Evolutionary conservation across 2,329 filamentous ascomycete genomes (phyloP).

Genomic region (Ophiostoma angusticollis): DNA sequence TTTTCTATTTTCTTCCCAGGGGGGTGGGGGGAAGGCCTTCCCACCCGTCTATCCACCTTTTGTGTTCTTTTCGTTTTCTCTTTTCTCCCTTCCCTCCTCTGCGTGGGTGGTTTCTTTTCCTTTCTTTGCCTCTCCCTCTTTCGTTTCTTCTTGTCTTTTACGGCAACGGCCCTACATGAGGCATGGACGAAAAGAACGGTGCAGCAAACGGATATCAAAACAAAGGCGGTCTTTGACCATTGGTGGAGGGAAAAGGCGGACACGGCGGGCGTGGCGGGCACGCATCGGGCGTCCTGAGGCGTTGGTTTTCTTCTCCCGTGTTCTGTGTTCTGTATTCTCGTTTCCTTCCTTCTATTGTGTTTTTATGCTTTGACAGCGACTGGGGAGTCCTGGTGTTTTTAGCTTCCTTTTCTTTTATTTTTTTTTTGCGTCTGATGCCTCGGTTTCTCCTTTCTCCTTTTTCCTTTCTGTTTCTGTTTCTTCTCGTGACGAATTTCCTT

Average conservation of each 20-base stretch:
- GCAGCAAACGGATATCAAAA: too few relatives aligned
- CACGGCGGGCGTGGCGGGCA: too few relatives aligned
- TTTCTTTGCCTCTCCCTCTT: not conserved
- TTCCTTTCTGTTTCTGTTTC: not conserved
- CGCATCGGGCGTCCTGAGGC: too few relatives aligned
- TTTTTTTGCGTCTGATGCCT: not conserved
- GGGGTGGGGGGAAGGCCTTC: too few relatives aligned
- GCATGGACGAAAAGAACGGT: too few relatives aligned
- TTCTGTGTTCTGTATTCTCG: not conserved
- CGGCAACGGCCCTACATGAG: too few relatives aligned
- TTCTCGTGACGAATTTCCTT: not conserved
- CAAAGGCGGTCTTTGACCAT: too few relatives aligned
- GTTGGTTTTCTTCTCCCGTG: not conserved
- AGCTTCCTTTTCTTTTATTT: not conserved
- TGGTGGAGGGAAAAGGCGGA: too few relatives aligned
- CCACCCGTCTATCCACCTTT: too few relatives aligned
- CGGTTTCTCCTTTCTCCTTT: not conserved
- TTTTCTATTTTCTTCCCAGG: too few relatives aligned
- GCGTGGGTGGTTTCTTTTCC: not conserved
- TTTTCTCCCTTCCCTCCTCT: not conserved
- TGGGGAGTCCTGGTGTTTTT: conserved; percentile 6
- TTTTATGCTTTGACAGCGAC: conserved; percentile 3
- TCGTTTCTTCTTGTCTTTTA: not conserved
- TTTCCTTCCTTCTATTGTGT: not conserved
- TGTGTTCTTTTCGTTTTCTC: not conserved